These are phyloP conservation scores for Puccinia brachypodii DNA, from an alignment of 1,284 basidiomycete genomes.

Conservation along the genomic window DNA sequence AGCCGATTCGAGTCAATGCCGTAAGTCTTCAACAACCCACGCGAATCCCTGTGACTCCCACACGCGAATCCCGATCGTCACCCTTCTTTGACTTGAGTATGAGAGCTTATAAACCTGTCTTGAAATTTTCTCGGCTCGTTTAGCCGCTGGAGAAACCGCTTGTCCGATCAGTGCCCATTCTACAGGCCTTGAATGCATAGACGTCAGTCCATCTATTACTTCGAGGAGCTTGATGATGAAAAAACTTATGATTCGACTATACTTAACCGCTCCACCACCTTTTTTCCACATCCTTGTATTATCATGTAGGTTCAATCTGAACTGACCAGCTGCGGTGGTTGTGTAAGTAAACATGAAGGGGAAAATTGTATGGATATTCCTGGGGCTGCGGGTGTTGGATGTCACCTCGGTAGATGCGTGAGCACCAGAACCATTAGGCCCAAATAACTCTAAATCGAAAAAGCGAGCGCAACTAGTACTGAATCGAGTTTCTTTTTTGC, in stretches of 20 bases:
- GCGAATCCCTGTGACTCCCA: background rate
- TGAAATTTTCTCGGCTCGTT: background rate
- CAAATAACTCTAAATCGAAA: background rate
- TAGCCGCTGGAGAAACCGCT: constrained; percentile 31
- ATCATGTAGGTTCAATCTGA: constrained; percentile 21
- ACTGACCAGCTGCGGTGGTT: constrained; percentile 43
- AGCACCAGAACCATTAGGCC: background rate
- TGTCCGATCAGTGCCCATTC: constrained; percentile 43
- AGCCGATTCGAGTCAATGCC: background rate
- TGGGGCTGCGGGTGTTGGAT: constrained; percentile 45
- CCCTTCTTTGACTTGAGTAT: background rate
- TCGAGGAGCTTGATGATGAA: background rate
- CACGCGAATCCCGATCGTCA: background rate
- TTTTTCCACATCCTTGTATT: background rate
- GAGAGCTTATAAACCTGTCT: background rate
- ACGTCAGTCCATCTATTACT: constrained; percentile 12
- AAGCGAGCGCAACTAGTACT: no score
- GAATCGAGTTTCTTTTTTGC: background rate
- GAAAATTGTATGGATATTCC: constrained; percentile 30
- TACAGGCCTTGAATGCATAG: constrained; percentile 40
- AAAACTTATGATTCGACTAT: no score
- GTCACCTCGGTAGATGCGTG: constrained; percentile 40
- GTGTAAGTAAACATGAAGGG: constrained; percentile 25
- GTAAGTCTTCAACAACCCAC: background rate
- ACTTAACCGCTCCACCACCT: background rate